phyloP scores from a whole-genome alignment of 139 green algal species.

The Edaphochlamys debaryana region DNA sequence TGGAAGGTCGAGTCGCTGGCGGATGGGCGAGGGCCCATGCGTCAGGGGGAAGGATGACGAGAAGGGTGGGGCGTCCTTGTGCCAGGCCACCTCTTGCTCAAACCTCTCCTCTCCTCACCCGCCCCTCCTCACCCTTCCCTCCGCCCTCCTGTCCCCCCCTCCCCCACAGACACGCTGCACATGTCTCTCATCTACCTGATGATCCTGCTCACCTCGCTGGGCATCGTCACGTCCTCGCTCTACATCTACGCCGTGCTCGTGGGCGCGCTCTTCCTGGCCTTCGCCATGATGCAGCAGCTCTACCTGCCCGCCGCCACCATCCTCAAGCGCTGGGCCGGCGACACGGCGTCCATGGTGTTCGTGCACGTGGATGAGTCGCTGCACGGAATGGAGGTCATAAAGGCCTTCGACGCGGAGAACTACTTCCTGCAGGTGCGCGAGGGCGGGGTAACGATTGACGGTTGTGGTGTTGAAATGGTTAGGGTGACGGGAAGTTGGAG shows the following conservation, averaged over 20 bases:
- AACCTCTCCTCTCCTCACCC: no score
- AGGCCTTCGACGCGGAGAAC: slow-evolving; percentile 66
- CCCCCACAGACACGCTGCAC: slow-evolving; percentile 54
- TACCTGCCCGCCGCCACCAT: slow-evolving; percentile 74
- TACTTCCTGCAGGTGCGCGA: slow-evolving; percentile 66
- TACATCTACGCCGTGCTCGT: slow-evolving; percentile 59
- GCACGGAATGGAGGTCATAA: slow-evolving; percentile 75
- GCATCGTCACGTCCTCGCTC: slow-evolving; percentile 62
- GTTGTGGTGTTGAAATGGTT: no score
- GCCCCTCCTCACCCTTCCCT: not conserved
- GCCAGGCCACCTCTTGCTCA: no score
- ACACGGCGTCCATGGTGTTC: slow-evolving; percentile 60
- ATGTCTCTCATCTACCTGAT: slow-evolving; percentile 68
- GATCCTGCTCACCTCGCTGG: slow-evolving; percentile 62
- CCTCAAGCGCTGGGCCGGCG: slow-evolving; percentile 71
- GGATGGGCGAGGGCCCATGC: no score
- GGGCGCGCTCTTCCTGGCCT: slow-evolving; percentile 46
- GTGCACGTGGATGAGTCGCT: slow-evolving; percentile 73
- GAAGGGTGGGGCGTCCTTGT: no score
- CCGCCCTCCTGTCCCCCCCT: not conserved
- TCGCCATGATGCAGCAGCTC: slow-evolving; percentile 61
- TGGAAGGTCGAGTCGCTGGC: no score
- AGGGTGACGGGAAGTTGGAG: no score
- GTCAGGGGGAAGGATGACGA: no score
- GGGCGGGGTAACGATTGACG: no score